Evolutionary conservation across 768 basidiomycete species (phyloP).

Genomic region (Lentinula sp.): DNA sequence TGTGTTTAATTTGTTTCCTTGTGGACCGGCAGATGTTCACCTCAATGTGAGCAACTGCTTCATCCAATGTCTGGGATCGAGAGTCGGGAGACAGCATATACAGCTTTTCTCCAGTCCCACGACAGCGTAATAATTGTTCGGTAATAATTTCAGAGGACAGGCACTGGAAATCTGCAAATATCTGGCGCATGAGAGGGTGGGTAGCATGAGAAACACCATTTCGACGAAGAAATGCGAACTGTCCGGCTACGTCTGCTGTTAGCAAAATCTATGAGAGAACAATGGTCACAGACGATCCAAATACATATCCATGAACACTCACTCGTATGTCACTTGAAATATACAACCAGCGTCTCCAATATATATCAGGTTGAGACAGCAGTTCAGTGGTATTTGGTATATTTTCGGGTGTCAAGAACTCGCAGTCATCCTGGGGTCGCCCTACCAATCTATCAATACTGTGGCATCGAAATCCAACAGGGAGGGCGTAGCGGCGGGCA

Average conservation of each 20-base stretch:
- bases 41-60: slow-evolving; percentile 5
- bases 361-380: slow-evolving; percentile 1
- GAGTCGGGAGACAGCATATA: not conserved
- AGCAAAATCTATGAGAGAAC: not conserved
- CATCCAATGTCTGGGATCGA: not conserved
- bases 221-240: not conserved
- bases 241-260: not conserved
- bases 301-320: not conserved
- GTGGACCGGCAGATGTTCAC: not conserved
- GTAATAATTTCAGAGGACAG: not conserved
- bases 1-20: not conserved
- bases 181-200: not conserved
- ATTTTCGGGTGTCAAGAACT: not conserved
- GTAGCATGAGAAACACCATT: not conserved
- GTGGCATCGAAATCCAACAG: not conserved
- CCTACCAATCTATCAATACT: slow-evolving; percentile 1
- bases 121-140: not conserved
- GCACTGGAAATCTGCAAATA: not conserved
- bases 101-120: not conserved
- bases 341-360: slow-evolving; percentile 1
- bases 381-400: not conserved
- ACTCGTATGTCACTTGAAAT: not conserved
- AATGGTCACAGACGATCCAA: not conserved
- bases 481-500: not conserved
- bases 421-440: not conserved